A percentile compares a stretch with the other conserved stretches of the same genome.
phyloP scores from a whole-genome alignment of 2,329 filamentous ascomycete species.

The Elsinoe australis region DNA sequence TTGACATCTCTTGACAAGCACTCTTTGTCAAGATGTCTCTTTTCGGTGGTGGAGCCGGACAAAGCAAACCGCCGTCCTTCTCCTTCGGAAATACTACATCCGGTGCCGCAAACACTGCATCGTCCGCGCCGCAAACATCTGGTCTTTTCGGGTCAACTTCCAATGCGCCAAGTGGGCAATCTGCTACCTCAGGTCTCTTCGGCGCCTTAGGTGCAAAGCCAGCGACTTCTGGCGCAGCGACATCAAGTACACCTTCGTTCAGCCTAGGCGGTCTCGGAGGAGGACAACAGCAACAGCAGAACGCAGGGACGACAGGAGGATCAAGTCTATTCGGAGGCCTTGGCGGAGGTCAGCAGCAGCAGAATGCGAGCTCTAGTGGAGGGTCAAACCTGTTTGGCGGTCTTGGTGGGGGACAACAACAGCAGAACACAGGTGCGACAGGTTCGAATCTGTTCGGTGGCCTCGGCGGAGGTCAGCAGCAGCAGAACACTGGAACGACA shows the following conservation, averaged over 20 bases:
- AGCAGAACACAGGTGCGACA: background rate
- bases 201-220: background rate
- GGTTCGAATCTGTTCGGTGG: constrained; percentile 10
- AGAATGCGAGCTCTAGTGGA: background rate
- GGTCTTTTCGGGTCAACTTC: constrained; percentile 2
- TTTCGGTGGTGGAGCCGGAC: background rate
- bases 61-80: background rate
- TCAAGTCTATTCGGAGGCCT: background rate
- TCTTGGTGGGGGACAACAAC: constrained; percentile 3
- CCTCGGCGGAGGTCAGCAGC: constrained; percentile 3
- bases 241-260: background rate
- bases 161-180: background rate
- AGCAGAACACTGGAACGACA: constrained; percentile 5
- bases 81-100: background rate
- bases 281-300: constrained; percentile 2
- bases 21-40: background rate
- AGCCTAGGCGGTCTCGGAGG: background rate
- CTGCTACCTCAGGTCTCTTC: background rate
- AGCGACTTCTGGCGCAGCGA: background rate
- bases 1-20: background rate
- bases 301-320: background rate
- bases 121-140: constrained; percentile 3
- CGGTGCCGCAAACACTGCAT: constrained; percentile 4
- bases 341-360: background rate
- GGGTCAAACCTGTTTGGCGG: background rate